Evolutionary conservation across 108 stramenopile genomes (phyloP), one percentile per base, ranked within the genome.

Genomic region (Skeletonema grethae): DNA sequence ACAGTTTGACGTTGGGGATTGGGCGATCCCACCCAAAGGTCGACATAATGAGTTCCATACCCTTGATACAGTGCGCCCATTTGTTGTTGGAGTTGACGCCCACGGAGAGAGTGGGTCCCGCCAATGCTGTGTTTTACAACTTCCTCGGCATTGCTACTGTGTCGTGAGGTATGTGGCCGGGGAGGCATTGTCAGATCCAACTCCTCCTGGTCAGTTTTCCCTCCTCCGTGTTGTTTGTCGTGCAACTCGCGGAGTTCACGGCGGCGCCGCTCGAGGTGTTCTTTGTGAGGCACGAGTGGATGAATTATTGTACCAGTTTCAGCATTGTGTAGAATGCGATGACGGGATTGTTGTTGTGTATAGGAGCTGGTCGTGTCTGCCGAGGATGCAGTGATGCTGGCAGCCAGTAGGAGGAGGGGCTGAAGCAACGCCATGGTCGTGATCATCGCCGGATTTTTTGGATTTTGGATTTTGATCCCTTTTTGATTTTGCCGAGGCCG

Each of bases 21-120:
- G 9, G 98, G 97, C 7, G 95, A 89, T 13, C 98, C 98, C 5
- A 90, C 88, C 90, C 95, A 99, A 5, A 97, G 72, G 70, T 98
- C 95, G 46, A 91, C 86, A 69, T 96, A 97, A 72, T 99, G 98
- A 2, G 98, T 97, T 53, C 92, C 94, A 73, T 88, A 91, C 13
- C 94, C 94, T 75, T 86, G 85, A 61, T 80, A 88, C 50, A 88
- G 69, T 28, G 69, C 72, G 18, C 74, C 81, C 67, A 83, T 75
- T 72, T 86, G 77, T 57, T 78, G 77, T 62, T 78, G 77, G 45
- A 77, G 69, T 22, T 53, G 50, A 53, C 50, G 50, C 8, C 50
- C 50, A 22, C 50, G 50, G 22, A 53, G 22, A 22, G 22, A 4
- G 9, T 7, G 1, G 7, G 7, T 16, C 0, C 50, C 22, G 8